phyloP scores from a whole-genome alignment of 441 rosid species.

The Gossypium davidsonii region DNA sequence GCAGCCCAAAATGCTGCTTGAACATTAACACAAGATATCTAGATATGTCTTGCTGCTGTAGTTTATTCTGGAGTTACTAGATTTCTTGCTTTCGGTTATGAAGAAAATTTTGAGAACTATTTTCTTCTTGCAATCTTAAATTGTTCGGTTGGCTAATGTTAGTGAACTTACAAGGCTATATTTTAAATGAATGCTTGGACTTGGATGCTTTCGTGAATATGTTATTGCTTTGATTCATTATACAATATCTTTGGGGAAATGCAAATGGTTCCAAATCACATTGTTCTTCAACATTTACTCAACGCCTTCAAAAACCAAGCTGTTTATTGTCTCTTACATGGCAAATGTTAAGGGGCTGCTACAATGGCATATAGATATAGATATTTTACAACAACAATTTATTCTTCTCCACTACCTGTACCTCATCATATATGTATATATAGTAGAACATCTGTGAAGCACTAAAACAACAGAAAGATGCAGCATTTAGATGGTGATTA shows the following conservation, averaged over 20 bases:
- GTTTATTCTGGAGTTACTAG: neutral
- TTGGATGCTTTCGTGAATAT: neutral
- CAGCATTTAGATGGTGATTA: neutral
- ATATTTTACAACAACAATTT: neutral
- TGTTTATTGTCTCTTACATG: neutral
- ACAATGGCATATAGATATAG: neutral
- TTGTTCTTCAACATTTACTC: neutral
- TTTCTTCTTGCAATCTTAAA: neutral
- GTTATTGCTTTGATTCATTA: neutral
- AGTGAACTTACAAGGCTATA: neutral
- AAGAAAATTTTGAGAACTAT: conserved; percentile 8
- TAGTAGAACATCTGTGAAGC: neutral
- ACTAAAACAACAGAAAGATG: neutral
- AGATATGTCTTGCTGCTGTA: neutral
- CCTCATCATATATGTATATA: neutral
- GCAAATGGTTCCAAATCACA: neutral
- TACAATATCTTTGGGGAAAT: neutral
- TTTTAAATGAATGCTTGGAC: neutral
- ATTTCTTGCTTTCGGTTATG: neutral
- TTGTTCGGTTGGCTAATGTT: neutral
- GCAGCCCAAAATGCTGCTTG: conserved; percentile 41
- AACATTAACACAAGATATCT: conserved; percentile 1
- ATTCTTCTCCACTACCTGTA: neutral
- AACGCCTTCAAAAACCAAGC: too few relatives aligned
- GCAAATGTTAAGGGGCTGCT: neutral